Evolutionary conservation across 2,329 filamentous ascomycete species (phyloP).

Genomic region (Cladophialophora bantiana): DNA sequence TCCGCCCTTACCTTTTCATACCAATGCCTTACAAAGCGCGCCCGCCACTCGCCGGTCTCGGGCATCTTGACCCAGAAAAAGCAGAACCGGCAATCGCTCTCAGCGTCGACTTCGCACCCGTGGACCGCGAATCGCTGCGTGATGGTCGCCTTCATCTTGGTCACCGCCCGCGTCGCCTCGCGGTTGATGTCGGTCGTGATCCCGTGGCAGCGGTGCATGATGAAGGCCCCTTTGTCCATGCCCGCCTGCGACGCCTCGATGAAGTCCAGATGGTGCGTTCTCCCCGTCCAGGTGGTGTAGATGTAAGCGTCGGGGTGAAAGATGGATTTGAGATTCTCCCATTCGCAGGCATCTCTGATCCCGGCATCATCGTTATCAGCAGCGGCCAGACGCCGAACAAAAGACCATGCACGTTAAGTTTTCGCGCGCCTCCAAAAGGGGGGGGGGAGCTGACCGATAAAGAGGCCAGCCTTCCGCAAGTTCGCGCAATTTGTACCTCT

Average conservation of each 20-base stretch:
- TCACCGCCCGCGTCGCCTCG: slow-evolving; percentile 52
- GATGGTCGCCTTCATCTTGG: slow-evolving; percentile 64
- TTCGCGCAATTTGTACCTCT: slow-evolving; percentile 57
- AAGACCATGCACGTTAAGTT: not conserved
- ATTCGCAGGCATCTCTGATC: slow-evolving; percentile 57
- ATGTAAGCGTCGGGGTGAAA: slow-evolving; percentile 58
- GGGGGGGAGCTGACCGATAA: slow-evolving; percentile 47
- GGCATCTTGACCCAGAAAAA: slow-evolving; percentile 37
- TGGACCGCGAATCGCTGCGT: slow-evolving; percentile 56
- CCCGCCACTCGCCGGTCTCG: slow-evolving; percentile 29
- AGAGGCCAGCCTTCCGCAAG: slow-evolving; percentile 60
- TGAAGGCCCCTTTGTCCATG: slow-evolving; percentile 61
- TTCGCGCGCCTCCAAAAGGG: no score
- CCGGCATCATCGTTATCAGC: not conserved
- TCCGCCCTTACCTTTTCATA: slow-evolving; percentile 54
- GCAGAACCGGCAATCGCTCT: slow-evolving; percentile 39
- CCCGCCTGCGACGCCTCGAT: slow-evolving; percentile 59
- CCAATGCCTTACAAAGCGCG: slow-evolving; percentile 55
- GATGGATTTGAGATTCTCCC: slow-evolving; percentile 60
- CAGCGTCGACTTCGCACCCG: slow-evolving; percentile 35
- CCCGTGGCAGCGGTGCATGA: slow-evolving; percentile 64
- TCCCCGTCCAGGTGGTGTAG: slow-evolving; percentile 61
- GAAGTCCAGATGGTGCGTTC: slow-evolving; percentile 53
- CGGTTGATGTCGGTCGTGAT: slow-evolving; percentile 55
- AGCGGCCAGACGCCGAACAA: not conserved